Evolutionary conservation across 306 rosid species (phyloP).

Genomic region (Fragaria nilgerrensis): DNA sequence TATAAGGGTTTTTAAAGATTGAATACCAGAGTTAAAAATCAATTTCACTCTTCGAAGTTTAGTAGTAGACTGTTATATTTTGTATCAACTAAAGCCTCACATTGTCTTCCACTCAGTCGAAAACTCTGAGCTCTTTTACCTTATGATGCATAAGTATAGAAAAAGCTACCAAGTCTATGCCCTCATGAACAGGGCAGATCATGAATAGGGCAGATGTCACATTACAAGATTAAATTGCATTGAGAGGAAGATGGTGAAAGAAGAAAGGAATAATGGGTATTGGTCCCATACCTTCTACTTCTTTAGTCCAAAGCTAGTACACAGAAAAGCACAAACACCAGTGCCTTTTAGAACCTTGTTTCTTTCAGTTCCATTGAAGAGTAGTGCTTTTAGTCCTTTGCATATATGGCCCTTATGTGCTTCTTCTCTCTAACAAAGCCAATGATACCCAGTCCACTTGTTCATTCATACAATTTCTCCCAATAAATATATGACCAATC

Average conservation of each 20-base stretch:
- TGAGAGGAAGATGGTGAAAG: slow-evolving; percentile 6
- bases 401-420: background rate
- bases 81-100: background rate
- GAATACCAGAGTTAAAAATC: no score
- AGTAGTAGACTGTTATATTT: background rate
- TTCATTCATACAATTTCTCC: background rate
- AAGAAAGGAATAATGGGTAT: background rate
- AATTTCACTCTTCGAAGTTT: background rate
- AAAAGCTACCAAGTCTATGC: background rate
- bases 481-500: background rate
- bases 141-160: background rate
- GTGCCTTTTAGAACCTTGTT: background rate
- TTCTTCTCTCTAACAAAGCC: slow-evolving; percentile 5
- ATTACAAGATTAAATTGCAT: background rate
- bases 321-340: background rate
- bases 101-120: background rate
- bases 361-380: background rate
- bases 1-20: no score
- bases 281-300: background rate
- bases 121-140: background rate
- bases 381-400: background rate
- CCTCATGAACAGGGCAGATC: background rate
- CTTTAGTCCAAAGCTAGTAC: background rate
- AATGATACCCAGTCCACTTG: slow-evolving; percentile 7
- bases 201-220: background rate